Evolutionary conservation across 1,284 basidiomycete genomes (phyloP).

Genomic region (Rhodotorula glutinis): DNA sequence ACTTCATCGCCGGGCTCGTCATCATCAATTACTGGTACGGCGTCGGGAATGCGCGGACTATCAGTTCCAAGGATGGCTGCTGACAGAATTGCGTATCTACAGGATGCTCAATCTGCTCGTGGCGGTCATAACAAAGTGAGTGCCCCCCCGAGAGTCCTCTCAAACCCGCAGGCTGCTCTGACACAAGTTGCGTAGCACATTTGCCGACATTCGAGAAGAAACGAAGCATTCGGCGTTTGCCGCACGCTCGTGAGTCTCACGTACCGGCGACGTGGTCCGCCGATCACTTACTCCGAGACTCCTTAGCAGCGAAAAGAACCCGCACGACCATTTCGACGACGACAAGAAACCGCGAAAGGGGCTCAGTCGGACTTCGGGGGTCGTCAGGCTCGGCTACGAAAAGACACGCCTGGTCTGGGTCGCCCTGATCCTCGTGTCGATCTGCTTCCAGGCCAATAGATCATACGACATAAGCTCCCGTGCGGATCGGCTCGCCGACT

Average conservation of each 20-base stretch:
- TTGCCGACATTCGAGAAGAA: conserved; percentile 80
- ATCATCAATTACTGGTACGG: conserved; percentile 79
- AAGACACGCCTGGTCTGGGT: conserved; percentile 71
- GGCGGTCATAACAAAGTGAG: conserved; percentile 81
- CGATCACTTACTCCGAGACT: no score
- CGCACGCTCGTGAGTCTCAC: conserved; percentile 18
- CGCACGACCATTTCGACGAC: conserved; percentile 9
- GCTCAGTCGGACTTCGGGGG: conserved; percentile 36
- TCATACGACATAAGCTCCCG: conserved; percentile 57
- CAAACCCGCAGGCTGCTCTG: neutral
- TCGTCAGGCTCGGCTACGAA: conserved; percentile 52
- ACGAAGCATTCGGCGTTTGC: conserved; percentile 93
- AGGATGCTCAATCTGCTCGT: conserved; percentile 52
- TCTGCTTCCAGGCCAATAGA: conserved; percentile 74
- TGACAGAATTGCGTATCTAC: no score
- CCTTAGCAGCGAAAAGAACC: no score
- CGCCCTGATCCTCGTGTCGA: conserved; percentile 56
- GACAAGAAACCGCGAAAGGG: conserved; percentile 51
- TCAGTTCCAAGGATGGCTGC: no score
- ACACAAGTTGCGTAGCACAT: conserved; percentile 55
- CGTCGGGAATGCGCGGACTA: neutral
- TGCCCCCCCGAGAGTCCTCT: neutral
- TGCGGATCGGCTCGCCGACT: conserved; percentile 55
- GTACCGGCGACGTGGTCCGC: no score
- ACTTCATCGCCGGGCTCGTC: conserved; percentile 79